Evolutionary conservation across 2,329 filamentous ascomycete genomes (phyloP).

Genomic region (Aspergillus sp.): DNA sequence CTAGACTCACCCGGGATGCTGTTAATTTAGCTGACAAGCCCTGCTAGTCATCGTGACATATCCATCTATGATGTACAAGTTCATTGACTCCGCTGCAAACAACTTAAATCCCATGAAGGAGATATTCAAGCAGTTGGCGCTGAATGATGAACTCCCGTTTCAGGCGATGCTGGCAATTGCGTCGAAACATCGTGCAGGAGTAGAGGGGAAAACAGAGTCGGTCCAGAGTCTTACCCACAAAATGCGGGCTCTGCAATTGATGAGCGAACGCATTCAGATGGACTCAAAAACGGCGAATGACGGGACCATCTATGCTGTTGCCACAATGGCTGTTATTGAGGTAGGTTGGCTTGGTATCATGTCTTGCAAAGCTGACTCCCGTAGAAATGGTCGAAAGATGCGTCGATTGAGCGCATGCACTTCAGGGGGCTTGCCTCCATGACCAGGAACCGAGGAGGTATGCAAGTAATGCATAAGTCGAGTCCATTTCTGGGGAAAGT

Average conservation of each 20-base stretch:
- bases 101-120: conserved; percentile 28
- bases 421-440: conserved; percentile 29
- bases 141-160: conserved; percentile 32
- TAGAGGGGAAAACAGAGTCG: conserved; percentile 30
- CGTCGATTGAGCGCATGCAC: conserved; percentile 31
- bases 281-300: conserved; percentile 26
- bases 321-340: conserved; percentile 36
- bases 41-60: conserved; percentile 31
- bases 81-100: conserved; percentile 24
- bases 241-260: conserved; percentile 30
- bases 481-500: conserved; percentile 32
- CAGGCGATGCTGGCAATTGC: conserved; percentile 37
- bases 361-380: conserved; percentile 13
- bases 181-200: conserved; percentile 32
- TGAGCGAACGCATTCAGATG: conserved; percentile 30
- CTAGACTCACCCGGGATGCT: conserved; percentile 7
- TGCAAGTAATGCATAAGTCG: conserved; percentile 27
- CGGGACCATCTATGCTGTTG: conserved; percentile 32
- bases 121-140: conserved; percentile 31
- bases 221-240: conserved; percentile 35
- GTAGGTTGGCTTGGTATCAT: conserved; percentile 16
- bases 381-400: conserved; percentile 37
- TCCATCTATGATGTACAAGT: conserved; percentile 38
- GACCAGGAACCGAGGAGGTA: conserved; percentile 30
- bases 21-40: conserved; percentile 19